phyloP scores from a whole-genome alignment of 441 rosid genomes.

The Pelargonium australe region DNA sequence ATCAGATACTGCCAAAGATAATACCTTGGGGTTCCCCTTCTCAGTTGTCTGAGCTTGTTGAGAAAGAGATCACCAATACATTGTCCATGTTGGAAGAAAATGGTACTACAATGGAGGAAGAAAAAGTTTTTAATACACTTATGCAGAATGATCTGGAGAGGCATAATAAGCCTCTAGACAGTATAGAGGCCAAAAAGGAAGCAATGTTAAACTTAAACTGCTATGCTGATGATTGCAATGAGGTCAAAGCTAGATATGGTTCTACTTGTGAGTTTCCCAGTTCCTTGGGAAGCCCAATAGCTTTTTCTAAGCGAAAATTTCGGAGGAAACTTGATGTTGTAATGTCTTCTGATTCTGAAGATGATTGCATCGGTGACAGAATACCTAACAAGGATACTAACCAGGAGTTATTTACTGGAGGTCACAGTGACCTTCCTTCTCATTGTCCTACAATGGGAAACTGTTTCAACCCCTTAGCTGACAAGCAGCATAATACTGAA shows the following conservation, averaged over 20 bases:
- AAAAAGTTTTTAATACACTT: constrained; percentile 33
- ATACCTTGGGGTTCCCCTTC: constrained; percentile 74
- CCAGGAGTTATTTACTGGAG: constrained; percentile 25
- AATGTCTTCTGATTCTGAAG: constrained; percentile 84
- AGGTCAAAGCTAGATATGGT: constrained; percentile 32
- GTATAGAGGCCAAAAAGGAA: constrained; percentile 65
- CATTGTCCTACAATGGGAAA: constrained; percentile 29
- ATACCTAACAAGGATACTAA: constrained; percentile 25
- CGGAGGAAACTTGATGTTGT: constrained; percentile 50
- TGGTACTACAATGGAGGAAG: constrained; percentile 27
- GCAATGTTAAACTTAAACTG: constrained; percentile 57
- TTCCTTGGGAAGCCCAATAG: constrained; percentile 40
- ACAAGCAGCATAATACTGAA: constrained; percentile 26
- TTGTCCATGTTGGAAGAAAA: constrained; percentile 42
- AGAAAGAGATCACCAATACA: constrained; percentile 55
- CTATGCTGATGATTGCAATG: constrained; percentile 42
- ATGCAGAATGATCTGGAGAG: constrained; percentile 28
- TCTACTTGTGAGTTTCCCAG: constrained; percentile 30
- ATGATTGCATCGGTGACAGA: constrained; percentile 32
- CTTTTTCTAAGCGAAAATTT: constrained; percentile 31
- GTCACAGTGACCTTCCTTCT: constrained; percentile 26
- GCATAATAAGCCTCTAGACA: constrained; percentile 32
- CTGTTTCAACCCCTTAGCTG: constrained; percentile 26
- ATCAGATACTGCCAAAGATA: constrained; percentile 53
- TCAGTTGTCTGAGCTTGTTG: constrained; percentile 62